phyloP scores from a whole-genome alignment of 352 stramenopile species.

The Globisporangium spiculum region DNA sequence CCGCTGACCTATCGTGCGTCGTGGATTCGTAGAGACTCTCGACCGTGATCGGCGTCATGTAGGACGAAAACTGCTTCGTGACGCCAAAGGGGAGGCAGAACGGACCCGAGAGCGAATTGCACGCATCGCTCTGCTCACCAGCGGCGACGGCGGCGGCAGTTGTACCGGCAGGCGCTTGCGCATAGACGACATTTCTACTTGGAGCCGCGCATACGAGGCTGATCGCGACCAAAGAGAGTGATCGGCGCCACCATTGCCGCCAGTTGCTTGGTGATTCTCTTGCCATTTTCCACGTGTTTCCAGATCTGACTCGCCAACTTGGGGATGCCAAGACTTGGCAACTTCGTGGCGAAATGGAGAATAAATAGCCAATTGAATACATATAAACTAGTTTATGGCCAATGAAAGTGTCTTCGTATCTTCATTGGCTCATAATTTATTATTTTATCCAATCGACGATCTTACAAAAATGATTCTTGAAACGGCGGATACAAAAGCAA shows the following conservation, averaged over 20 bases:
- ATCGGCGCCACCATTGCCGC: background rate
- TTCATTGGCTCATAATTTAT: background rate
- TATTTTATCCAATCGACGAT: background rate
- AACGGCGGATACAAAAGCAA: conserved; percentile 6
- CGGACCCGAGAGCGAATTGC: conserved; percentile 62
- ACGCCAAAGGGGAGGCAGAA: conserved; percentile 49
- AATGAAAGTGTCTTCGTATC: background rate
- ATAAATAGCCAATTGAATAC: background rate
- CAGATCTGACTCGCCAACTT: conserved; percentile 1
- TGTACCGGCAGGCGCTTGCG: background rate
- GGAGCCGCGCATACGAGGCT: background rate
- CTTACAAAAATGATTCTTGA: background rate
- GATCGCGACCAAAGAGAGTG: background rate
- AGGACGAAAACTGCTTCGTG: conserved; percentile 34
- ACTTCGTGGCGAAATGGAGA: background rate
- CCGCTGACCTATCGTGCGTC: background rate
- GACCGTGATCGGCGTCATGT: conserved; percentile 60
- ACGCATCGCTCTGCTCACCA: conserved; percentile 22
- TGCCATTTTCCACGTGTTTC: background rate
- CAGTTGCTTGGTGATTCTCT: background rate
- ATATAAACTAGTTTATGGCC: background rate
- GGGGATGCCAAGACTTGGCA: background rate
- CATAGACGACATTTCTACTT: background rate
- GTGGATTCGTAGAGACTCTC: conserved; percentile 18
- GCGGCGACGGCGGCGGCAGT: background rate